Conservation (phyloP, 352 stramenopile species). For the Phytophthora syringae region DNA sequence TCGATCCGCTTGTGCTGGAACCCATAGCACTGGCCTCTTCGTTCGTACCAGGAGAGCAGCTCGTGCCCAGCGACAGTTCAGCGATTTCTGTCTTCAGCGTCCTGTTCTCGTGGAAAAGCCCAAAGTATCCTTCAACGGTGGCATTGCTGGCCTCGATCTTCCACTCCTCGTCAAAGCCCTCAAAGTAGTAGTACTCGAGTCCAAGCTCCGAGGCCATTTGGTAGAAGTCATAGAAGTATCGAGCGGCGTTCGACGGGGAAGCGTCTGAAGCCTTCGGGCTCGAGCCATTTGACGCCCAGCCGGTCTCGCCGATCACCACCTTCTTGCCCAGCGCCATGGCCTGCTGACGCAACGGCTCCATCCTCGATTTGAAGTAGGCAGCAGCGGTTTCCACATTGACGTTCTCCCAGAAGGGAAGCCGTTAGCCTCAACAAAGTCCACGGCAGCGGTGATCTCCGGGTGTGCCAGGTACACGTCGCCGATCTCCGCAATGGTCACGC, state of each 20-base stretch:
- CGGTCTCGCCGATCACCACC: constrained; percentile 73
- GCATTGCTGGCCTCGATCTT: constrained; percentile 46
- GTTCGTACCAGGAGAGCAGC: constrained; percentile 12
- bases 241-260: constrained; percentile 47
- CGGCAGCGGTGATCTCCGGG: constrained; percentile 48
- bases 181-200: constrained; percentile 78
- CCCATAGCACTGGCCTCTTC: constrained; percentile 22
- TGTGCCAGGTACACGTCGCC: constrained; percentile 63
- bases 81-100: constrained; percentile 57
- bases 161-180: constrained; percentile 70
- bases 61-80: constrained; percentile 26
- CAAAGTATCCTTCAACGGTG: constrained; percentile 70
- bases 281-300: constrained; percentile 57
- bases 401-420: constrained; percentile 78
- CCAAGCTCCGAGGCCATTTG: constrained; percentile 41
- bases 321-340: constrained; percentile 43
- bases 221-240: constrained; percentile 69
- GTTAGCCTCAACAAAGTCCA: constrained; percentile 70
- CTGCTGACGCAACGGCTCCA: constrained; percentile 44
- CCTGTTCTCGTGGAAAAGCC: constrained; percentile 52
- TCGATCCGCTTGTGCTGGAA: no score
- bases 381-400: constrained; percentile 43
- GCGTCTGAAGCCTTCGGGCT: constrained; percentile 47
- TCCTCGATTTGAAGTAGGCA: constrained; percentile 47
- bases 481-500: constrained; percentile 74